Evolutionary conservation across 1,139 yeast genomes (phyloP).

Genomic region (Hansenula sp.): DNA sequence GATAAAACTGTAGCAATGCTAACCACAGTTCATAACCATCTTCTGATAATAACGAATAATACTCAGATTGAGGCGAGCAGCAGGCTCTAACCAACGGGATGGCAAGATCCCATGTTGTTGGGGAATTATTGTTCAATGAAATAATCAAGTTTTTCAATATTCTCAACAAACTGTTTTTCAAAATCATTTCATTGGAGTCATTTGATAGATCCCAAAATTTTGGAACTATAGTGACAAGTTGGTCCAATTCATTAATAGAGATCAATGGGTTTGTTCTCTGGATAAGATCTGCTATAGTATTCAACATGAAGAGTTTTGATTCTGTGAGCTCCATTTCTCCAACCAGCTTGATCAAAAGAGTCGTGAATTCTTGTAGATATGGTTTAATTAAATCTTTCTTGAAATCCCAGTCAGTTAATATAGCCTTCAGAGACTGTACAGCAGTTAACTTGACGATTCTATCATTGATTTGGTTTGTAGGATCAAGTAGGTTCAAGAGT

Average conservation of each 20-base stretch:
- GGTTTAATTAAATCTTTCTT: constrained; percentile 63
- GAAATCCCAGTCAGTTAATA: constrained; percentile 87
- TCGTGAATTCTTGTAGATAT: constrained; percentile 50
- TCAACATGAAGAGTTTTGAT: constrained; percentile 65
- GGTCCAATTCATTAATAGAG: constrained; percentile 43
- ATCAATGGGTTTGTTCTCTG: constrained; percentile 63
- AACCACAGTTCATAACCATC: constrained; percentile 90
- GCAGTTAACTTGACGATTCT: constrained; percentile 74
- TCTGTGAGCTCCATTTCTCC: constrained; percentile 53
- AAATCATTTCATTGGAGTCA: constrained; percentile 51
- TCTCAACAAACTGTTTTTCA: constrained; percentile 67
- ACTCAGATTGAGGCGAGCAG: constrained; percentile 61
- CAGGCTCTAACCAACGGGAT: constrained; percentile 60
- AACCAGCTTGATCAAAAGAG: constrained; percentile 43
- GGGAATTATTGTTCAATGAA: constrained; percentile 61
- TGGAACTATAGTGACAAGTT: constrained; percentile 62
- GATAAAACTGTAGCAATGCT: constrained; percentile 53
- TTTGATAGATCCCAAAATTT: constrained; percentile 66
- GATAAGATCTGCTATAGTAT: constrained; percentile 60
- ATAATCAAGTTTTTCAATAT: constrained; percentile 58
- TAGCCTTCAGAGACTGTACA: constrained; percentile 61
- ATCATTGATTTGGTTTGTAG: constrained; percentile 48
- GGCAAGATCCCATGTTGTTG: constrained; percentile 56
- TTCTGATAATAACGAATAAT: constrained; percentile 64
- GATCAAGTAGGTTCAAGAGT: constrained; percentile 36